Percentiles rank a stretch among this genome's conserved stretches.
Evolutionary conservation across 2,329 filamentous ascomycete genomes (phyloP).

Genomic region (Aureobasidium sp.): DNA sequence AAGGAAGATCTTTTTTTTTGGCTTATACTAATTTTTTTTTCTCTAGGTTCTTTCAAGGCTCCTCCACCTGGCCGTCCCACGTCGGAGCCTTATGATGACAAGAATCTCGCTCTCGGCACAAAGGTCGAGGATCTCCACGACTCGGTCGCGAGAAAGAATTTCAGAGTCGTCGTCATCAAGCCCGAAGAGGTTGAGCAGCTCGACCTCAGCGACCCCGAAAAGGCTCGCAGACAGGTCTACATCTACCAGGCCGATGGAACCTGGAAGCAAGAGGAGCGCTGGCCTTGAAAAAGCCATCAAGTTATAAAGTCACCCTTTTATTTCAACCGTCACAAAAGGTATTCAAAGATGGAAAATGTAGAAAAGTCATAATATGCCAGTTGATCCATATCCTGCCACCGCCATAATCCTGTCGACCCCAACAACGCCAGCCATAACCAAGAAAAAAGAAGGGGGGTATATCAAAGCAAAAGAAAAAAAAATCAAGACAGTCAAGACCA

Average conservation of each 20-base stretch:
- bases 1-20: too few relatives aligned
- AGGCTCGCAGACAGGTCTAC: constrained; percentile 60
- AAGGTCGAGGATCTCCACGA: constrained; percentile 68
- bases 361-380: too few relatives aligned
- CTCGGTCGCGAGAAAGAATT: constrained; percentile 62
- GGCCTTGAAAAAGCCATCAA: constrained; percentile 42
- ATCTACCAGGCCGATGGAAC: constrained; percentile 46
- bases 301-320: not conserved
- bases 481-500: not conserved
- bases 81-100: constrained; percentile 39
- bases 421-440: not conserved
- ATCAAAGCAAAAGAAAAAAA: not conserved
- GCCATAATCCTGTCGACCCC: not conserved
- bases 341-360: too few relatives aligned
- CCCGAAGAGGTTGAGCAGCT: constrained; percentile 70
- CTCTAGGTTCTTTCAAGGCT: constrained; percentile 56
- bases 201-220: constrained; percentile 61
- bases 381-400: too few relatives aligned
- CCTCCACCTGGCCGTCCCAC: constrained; percentile 45
- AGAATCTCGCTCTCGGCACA: constrained; percentile 47
- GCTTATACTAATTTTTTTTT: too few relatives aligned
- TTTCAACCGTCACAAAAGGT: too few relatives aligned
- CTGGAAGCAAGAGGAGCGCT: constrained; percentile 66
- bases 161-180: constrained; percentile 79
- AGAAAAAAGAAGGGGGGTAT: constrained; percentile 3